Evolutionary conservation across 2,329 filamentous ascomycete genomes (phyloP), one percentile per base, ranked within the genome.

Genomic region (Hymenoscyphus albidus): DNA sequence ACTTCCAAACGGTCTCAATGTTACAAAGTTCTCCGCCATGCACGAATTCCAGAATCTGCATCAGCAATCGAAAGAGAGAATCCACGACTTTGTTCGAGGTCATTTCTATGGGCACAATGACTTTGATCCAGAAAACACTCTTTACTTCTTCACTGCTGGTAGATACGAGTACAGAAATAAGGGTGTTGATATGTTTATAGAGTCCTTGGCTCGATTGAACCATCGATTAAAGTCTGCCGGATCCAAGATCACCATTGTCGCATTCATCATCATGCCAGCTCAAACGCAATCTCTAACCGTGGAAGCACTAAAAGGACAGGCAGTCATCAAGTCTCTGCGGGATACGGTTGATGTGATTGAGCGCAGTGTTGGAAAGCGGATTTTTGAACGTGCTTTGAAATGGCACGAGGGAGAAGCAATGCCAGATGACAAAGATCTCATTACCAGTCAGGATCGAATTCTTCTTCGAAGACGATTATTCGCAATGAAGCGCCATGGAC

Each of bases 21-120:
- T 99, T 67, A 97, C 93, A 79, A 98, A 98, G 78, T 98, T 98
- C 81, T 94, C 93, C 9, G 95, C 95, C 6, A 93, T 97, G 73
- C 95, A 99, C 82, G 95, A 99, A 79, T 98, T 98, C 81, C 95
- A 99, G 78, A 99, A 99, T 76, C 80, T 99, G 75, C 95, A 98
- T 79, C 93, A 96, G 74, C 91, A 95, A 77, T 90, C 93, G 74
- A 98, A 98, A 81, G 91, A 96, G 78, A 97, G 96, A 83, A 98
- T 99, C 73, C 92, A 96, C 75, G 95, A 98, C 77, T 99, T 99
- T 75, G 93, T 98, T 22, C 91, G 95, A 59, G 95, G 95, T 12
- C 95, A 99, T 77, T 99, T 99, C 79, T 98, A 98, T 75, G 95
- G 95, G 12, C 93, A 98, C 80, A 96, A 97, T 76, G 93, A 99